These are phyloP conservation scores for Trichoderma parareesei DNA, from an alignment of 495 filamentous ascomycete genomes.

Conservation along the genomic window DNA sequence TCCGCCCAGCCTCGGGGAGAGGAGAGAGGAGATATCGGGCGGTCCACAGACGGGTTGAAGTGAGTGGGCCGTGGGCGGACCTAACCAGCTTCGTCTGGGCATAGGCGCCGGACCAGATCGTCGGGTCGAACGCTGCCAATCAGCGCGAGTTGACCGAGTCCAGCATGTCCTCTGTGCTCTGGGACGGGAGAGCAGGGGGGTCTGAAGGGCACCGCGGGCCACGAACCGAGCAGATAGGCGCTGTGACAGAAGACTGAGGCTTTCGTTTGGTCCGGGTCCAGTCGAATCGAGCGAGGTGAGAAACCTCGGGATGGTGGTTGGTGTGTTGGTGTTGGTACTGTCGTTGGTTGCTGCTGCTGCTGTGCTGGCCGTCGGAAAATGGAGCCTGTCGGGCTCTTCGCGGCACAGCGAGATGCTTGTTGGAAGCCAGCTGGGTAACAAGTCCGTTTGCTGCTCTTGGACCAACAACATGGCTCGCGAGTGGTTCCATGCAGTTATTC, in stretches of 20 bases:
- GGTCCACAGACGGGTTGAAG: neutral
- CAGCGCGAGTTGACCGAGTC: neutral
- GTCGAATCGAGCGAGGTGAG: no score
- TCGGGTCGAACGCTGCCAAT: conserved; percentile 6
- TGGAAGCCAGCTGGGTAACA: neutral
- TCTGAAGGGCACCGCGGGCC: conserved; percentile 1
- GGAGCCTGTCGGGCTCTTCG: neutral
- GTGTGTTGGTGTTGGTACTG: no score
- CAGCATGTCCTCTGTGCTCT: neutral
- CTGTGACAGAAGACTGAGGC: neutral
- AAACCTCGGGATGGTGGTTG: no score
- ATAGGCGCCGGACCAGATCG: conserved; percentile 8
- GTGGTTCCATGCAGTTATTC: no score
- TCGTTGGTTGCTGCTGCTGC: neutral
- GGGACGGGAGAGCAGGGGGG: neutral
- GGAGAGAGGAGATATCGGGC: neutral
- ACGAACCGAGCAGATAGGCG: conserved; percentile 6
- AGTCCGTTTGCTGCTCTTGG: neutral
- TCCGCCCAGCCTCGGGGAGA: neutral
- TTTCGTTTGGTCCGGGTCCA: no score
- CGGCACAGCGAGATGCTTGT: neutral
- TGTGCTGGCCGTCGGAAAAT: neutral
- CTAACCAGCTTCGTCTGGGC: conserved; percentile 1
- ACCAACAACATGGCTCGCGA: neutral
- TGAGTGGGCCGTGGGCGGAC: neutral